Evolutionary conservation across 257 asterid species (phyloP).

Genomic region (Jaltomata sinuosa): DNA sequence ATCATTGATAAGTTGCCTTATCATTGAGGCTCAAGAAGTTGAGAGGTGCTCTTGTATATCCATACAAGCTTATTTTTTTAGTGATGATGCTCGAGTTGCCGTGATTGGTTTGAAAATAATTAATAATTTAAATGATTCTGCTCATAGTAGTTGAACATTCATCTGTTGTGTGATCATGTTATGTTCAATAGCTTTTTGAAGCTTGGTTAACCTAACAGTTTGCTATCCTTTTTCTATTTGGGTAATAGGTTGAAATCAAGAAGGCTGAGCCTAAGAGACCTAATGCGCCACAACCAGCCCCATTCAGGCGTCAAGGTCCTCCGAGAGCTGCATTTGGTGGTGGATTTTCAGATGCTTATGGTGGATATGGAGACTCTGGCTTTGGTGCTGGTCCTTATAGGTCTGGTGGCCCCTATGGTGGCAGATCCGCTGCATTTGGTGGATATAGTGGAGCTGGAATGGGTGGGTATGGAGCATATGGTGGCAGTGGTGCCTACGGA

Average conservation of each 20-base stretch:
- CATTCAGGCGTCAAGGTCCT: constrained; percentile 5
- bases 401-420: constrained; percentile 11
- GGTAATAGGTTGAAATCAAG: constrained; percentile 52
- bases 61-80: background rate
- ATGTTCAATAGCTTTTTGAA: background rate
- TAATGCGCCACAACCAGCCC: constrained; percentile 26
- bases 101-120: background rate
- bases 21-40: background rate
- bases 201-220: background rate
- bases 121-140: background rate
- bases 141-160: background rate
- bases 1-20: background rate
- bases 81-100: background rate
- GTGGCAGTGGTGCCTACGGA: constrained; percentile 32
- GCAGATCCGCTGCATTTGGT: constrained; percentile 14
- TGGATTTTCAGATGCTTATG: constrained; percentile 9
- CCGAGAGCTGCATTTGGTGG: constrained; percentile 13
- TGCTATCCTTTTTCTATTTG: background rate
- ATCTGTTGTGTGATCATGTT: background rate
- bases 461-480: constrained; percentile 31
- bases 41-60: background rate
- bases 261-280: constrained; percentile 58
- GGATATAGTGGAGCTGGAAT: constrained; percentile 1
- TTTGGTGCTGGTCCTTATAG: constrained; percentile 15
- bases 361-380: constrained; percentile 31